Percentiles rank a stretch among this genome's conserved stretches.
These are phyloP conservation scores for Talaromyces thailandensis DNA, from an alignment of 495 filamentous ascomycete species.

Conservation along the genomic window DNA sequence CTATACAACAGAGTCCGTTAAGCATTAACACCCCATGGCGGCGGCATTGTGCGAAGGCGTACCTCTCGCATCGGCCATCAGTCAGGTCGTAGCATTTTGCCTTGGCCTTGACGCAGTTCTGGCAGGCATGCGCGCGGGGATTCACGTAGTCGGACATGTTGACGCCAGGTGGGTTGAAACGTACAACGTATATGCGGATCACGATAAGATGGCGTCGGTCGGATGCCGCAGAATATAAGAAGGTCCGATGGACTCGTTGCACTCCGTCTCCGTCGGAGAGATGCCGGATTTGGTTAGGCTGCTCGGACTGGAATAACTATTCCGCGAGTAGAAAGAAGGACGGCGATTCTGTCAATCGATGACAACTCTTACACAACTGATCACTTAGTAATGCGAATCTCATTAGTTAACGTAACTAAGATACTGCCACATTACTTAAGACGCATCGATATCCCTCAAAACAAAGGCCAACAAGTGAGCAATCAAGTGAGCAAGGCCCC, in stretches of 20 bases:
- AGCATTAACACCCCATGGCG: not conserved
- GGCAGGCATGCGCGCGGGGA: constrained; percentile 4
- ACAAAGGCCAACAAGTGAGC: not conserved
- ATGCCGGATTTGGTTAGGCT: not conserved
- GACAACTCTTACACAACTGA: not conserved
- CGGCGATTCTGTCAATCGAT: not conserved
- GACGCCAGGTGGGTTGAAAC: no score
- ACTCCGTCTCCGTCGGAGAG: constrained; percentile 5
- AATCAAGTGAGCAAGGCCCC: not conserved
- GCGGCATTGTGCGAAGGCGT: not conserved
- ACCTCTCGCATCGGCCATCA: constrained; percentile 2
- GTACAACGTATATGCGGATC: not conserved
- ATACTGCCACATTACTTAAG: not conserved
- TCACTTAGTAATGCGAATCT: no score
- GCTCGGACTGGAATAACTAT: not conserved
- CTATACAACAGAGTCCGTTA: constrained; percentile 1
- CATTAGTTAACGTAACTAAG: no score
- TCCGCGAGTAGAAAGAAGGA: not conserved
- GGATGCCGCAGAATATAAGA: not conserved
- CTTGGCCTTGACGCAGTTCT: constrained; percentile 6
- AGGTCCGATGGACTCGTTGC: not conserved
- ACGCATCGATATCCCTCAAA: not conserved
- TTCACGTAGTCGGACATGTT: constrained; percentile 5
- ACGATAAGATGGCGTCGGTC: not conserved
- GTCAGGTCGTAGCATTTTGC: constrained; percentile 2